phyloP scores from a whole-genome alignment of 78 protist genomes.

The Pirum gemmata region DNA sequence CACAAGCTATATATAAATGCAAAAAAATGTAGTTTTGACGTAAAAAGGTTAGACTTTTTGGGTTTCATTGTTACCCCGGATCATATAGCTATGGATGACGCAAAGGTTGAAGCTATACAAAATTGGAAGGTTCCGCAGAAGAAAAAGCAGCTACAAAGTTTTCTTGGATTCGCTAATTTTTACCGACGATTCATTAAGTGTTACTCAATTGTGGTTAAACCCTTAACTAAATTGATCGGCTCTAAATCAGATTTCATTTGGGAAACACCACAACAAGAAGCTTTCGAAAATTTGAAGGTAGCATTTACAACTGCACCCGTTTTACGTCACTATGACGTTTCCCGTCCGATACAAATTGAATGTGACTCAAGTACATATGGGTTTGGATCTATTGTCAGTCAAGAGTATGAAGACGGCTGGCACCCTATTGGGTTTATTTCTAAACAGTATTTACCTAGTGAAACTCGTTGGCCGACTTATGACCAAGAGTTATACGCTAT shows the following conservation, averaged over 20 bases:
- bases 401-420: background rate
- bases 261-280: background rate
- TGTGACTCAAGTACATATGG: background rate
- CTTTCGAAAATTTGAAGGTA: constrained; percentile 5
- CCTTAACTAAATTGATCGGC: background rate
- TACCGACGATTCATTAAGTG: background rate
- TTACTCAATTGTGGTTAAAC: background rate
- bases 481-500: background rate
- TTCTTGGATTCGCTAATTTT: background rate
- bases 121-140: background rate
- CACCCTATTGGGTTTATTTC: background rate
- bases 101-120: background rate
- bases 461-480: background rate
- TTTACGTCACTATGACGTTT: background rate
- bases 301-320: background rate
- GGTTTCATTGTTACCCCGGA: background rate
- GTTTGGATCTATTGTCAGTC: background rate
- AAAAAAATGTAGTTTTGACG: background rate
- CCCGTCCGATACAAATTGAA: background rate
- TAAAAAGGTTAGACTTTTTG: background rate
- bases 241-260: background rate
- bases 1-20: background rate
- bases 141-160: background rate
- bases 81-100: background rate
- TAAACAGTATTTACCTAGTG: background rate